These are phyloP conservation scores for Fusarium longipes DNA, from an alignment of 2,329 filamentous ascomycete species.

Conservation along the genomic window DNA sequence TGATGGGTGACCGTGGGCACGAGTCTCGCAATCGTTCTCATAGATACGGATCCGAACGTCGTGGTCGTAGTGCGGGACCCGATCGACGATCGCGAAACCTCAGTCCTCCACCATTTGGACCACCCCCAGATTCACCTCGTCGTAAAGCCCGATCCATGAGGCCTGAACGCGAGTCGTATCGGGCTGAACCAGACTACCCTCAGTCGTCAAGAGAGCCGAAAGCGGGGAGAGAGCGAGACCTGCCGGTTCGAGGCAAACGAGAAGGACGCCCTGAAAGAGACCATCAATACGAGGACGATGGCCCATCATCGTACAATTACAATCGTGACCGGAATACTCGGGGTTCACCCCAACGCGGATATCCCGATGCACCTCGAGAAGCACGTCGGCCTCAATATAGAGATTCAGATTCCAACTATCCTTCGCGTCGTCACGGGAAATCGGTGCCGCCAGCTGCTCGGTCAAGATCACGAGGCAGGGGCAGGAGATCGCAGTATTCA, in stretches of 20 bases:
- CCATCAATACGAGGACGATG: slow-evolving; percentile 14
- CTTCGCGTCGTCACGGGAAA: slow-evolving; percentile 32
- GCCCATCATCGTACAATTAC: slow-evolving; percentile 16
- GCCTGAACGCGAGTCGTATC: slow-evolving; percentile 21
- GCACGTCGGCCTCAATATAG: slow-evolving; percentile 4
- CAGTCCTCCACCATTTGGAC: slow-evolving; percentile 32
- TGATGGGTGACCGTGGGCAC: slow-evolving; percentile 12
- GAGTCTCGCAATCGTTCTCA: slow-evolving; percentile 15
- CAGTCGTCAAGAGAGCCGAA: slow-evolving; percentile 20
- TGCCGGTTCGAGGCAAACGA: slow-evolving; percentile 21
- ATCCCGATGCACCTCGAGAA: slow-evolving; percentile 18
- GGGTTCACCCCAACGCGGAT: slow-evolving; percentile 1
- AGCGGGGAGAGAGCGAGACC: slow-evolving; percentile 22
- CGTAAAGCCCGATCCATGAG: slow-evolving; percentile 35
- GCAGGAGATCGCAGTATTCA: slow-evolving; percentile 20
- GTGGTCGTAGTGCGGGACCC: slow-evolving; percentile 41
- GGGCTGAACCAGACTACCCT: slow-evolving; percentile 16
- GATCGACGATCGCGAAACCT: slow-evolving; percentile 26
- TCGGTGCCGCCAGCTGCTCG: slow-evolving; percentile 26
- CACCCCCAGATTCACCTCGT: slow-evolving; percentile 36
- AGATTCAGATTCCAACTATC: slow-evolving; percentile 17
- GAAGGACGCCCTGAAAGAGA: slow-evolving; percentile 22
- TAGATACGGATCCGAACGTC: slow-evolving; percentile 33
- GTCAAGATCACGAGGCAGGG: slow-evolving; percentile 30
- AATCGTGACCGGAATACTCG: slow-evolving; percentile 19